Evolutionary conservation across 1,139 yeast genomes (phyloP), one percentile per base, ranked within the genome.

Genomic region (Yarrowia galli): DNA sequence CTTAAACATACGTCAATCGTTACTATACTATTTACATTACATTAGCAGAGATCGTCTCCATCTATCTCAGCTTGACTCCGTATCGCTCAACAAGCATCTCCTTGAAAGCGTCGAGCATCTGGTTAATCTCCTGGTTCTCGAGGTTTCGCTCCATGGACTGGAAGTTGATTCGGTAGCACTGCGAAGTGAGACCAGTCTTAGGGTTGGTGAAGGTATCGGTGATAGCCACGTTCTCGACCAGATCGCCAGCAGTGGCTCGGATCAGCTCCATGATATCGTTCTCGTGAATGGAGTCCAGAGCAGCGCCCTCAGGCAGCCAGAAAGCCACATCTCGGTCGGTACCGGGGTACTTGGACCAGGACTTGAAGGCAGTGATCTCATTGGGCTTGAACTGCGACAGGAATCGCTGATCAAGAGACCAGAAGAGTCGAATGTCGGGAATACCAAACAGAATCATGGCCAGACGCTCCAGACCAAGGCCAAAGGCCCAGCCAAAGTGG

Each of bases 181-280:
- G 90, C 12, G 97, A 89, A 71, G 80, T 85, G 72, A 83, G 86
- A 3, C 88, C 87, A 0, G 96, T 89, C 75, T 91, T 91, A 48
- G 97, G 97, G 76, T 93, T 97, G 15, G 81, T 82, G 75, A 93
- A 95, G 74, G 89, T 89, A 76, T 95, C 99, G 61, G 91, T 84
- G 67, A 90, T 79, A 53, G 84, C 81, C 5, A 95, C 99, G 74
- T 88, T 90, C 77, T 93, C 99, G 0, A 92, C 96, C 71, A 92
- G 80, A 79, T 92, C 97, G 9, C 96, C 96, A 9, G 96, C 97
- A 68, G 85, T 84, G 13, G 75, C 76, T 75, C 99, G 86, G 25
- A 95, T 96, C 67, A 91, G 84, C 78, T 95, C 99, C 97, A 92
- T 95, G 43, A 95, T 83, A 76, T 96, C 99, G 76, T 96, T 95